phyloP scores from a whole-genome alignment of 2,329 filamentous ascomycete genomes.

The Rutstroemia sp. region DNA sequence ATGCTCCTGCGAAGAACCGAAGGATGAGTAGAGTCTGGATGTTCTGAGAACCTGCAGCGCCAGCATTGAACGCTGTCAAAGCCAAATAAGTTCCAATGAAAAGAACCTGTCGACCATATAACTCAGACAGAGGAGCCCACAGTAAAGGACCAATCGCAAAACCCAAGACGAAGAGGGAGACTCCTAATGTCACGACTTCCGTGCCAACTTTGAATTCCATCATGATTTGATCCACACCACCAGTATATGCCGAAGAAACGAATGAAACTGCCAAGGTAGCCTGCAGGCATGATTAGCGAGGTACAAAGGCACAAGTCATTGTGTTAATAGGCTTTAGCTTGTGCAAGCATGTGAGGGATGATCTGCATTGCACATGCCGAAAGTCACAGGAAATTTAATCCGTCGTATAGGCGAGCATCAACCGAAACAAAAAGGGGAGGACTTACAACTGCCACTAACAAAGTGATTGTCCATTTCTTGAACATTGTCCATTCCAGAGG shows the following conservation, averaged over 20 bases:
- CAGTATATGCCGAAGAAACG: constrained; percentile 35
- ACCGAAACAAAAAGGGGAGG: background rate
- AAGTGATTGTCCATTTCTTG: constrained; percentile 36
- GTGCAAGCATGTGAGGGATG: too few relatives aligned
- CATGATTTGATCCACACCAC: constrained; percentile 32
- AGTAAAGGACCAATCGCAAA: constrained; percentile 37
- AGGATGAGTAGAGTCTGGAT: constrained; percentile 56
- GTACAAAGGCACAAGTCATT: too few relatives aligned
- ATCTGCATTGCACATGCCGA: background rate
- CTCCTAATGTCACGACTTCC: constrained; percentile 35
- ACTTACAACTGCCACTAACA: constrained; percentile 36
- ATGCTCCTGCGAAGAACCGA: constrained; percentile 58
- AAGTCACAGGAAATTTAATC: background rate
- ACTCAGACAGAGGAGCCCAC: constrained; percentile 36
- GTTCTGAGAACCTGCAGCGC: constrained; percentile 47
- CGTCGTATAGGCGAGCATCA: background rate
- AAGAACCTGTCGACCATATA: constrained; percentile 53
- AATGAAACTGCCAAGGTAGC: constrained; percentile 37
- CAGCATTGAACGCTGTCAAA: constrained; percentile 57
- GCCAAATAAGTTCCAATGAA: constrained; percentile 49
- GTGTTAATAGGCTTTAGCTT: too few relatives aligned
- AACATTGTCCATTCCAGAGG: constrained; percentile 30
- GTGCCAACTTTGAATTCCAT: constrained; percentile 28
- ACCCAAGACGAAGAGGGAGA: constrained; percentile 38
- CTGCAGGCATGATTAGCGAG: constrained; percentile 41